These are phyloP conservation scores for Elaphomyces granulatus DNA, from an alignment of 495 filamentous ascomycete genomes.

Conservation along the genomic window DNA sequence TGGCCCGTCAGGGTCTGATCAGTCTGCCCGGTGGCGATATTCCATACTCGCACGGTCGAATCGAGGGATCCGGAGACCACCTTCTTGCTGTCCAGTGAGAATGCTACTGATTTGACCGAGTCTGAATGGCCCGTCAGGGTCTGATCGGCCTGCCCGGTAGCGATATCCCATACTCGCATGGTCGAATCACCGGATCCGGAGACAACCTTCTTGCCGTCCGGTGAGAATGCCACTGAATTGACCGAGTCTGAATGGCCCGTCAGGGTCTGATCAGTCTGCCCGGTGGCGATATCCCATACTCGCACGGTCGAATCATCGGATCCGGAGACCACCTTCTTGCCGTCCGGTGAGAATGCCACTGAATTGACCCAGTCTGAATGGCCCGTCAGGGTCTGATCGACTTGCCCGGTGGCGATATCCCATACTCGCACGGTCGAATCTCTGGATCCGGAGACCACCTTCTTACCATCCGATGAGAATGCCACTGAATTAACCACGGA, in stretches of 20 bases:
- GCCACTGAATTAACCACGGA: slow-evolving; percentile 8
- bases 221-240: slow-evolving; percentile 12
- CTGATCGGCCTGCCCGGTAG: too few species aligned
- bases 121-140: too few species aligned
- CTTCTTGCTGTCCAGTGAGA: too few species aligned
- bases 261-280: too few species aligned
- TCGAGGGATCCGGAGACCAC: too few species aligned
- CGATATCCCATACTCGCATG: slow-evolving; percentile 16
- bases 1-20: too few species aligned
- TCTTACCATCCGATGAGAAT: slow-evolving; percentile 11
- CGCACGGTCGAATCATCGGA: slow-evolving; percentile 6
- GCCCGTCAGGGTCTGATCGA: slow-evolving; percentile 13
- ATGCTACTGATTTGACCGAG: too few species aligned
- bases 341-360: slow-evolving; percentile 13
- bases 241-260: too few species aligned
- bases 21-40: too few species aligned
- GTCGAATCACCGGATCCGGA: slow-evolving; percentile 11
- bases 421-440: slow-evolving; percentile 12
- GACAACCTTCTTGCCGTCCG: slow-evolving; percentile 11
- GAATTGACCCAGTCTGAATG: slow-evolving; percentile 10
- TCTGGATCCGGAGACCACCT: slow-evolving; percentile 9
- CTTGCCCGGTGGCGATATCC: slow-evolving; percentile 8
- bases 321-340: slow-evolving; percentile 9
- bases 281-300: slow-evolving; percentile 11
- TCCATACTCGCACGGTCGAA: too few species aligned